Conservation (phyloP, 345 rosid species). For the Salix exigua region DNA sequence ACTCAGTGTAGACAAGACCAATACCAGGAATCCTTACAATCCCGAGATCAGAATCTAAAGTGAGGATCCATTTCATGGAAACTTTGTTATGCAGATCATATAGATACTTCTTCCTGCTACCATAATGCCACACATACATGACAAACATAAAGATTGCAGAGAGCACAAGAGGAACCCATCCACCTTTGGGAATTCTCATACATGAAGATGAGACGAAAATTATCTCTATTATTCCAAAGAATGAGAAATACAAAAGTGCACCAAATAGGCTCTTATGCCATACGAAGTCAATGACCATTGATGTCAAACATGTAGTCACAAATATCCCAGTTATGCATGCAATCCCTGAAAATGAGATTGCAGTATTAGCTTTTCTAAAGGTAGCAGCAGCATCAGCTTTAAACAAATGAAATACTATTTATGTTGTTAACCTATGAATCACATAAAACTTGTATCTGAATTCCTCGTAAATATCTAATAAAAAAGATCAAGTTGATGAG, state of each 20-base stretch:
- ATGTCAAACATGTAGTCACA: slow-evolving; percentile 66
- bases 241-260: slow-evolving; percentile 47
- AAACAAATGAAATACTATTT: neutral
- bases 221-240: slow-evolving; percentile 70
- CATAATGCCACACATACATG: slow-evolving; percentile 81
- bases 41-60: slow-evolving; percentile 80
- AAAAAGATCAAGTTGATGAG: too few relatives aligned
- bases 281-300: slow-evolving; percentile 68
- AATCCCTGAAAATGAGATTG: slow-evolving; percentile 51
- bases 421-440: neutral
- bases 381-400: slow-evolving; percentile 8
- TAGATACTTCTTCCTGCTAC: slow-evolving; percentile 70
- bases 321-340: slow-evolving; percentile 61
- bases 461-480: too few relatives aligned
- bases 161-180: slow-evolving; percentile 75
- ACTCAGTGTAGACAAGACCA: slow-evolving; percentile 79
- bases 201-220: slow-evolving; percentile 55
- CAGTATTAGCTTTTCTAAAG: neutral
- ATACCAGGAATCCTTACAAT: slow-evolving; percentile 86
- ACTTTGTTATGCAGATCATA: slow-evolving; percentile 79
- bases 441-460: too few relatives aligned
- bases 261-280: slow-evolving; percentile 51
- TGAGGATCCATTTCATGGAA: slow-evolving; percentile 73
- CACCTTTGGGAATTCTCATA: slow-evolving; percentile 66
- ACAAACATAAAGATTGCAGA: slow-evolving; percentile 43